Conservation (phyloP, 768 basidiomycete genomes). For the Pleurotus platypus region DNA sequence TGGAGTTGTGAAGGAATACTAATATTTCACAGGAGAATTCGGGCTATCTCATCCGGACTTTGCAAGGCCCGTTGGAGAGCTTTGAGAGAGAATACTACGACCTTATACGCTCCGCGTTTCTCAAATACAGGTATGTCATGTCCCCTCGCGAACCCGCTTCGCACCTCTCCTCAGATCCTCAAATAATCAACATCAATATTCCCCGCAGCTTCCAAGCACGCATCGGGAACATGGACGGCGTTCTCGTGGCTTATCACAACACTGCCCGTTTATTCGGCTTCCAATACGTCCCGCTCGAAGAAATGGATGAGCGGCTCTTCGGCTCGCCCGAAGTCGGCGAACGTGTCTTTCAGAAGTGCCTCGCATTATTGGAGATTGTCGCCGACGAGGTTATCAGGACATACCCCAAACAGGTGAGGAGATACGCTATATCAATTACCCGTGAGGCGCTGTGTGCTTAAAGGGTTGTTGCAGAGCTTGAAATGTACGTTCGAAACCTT, state of each 20-base stretch:
- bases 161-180: too few relatives aligned
- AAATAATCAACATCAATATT: not conserved
- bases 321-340: constrained; percentile 62
- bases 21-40: constrained; percentile 58
- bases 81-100: constrained; percentile 97
- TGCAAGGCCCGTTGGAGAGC: constrained; percentile 65
- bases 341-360: constrained; percentile 71
- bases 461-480: constrained; percentile 38
- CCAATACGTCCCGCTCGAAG: constrained; percentile 83
- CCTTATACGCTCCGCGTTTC: constrained; percentile 87
- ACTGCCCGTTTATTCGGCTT: constrained; percentile 87
- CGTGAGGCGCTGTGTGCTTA: not conserved
- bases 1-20: too few relatives aligned
- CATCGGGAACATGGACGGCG: constrained; percentile 96
- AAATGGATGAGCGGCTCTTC: constrained; percentile 84
- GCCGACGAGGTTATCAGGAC: constrained; percentile 50
- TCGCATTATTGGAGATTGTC: constrained; percentile 67
- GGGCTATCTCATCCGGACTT: constrained; percentile 67
- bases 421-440: constrained; percentile 13
- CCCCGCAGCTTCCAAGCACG: constrained; percentile 83
- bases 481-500: constrained; percentile 59
- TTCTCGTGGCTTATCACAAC: constrained; percentile 86
- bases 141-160: too few relatives aligned
- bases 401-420: constrained; percentile 62
- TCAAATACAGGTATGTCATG: constrained; percentile 76